A percentile compares a stretch with the other conserved stretches of the same genome.
Conservation (phyloP, 1,284 basidiomycete species). For the Gomphus bonarii region DNA sequence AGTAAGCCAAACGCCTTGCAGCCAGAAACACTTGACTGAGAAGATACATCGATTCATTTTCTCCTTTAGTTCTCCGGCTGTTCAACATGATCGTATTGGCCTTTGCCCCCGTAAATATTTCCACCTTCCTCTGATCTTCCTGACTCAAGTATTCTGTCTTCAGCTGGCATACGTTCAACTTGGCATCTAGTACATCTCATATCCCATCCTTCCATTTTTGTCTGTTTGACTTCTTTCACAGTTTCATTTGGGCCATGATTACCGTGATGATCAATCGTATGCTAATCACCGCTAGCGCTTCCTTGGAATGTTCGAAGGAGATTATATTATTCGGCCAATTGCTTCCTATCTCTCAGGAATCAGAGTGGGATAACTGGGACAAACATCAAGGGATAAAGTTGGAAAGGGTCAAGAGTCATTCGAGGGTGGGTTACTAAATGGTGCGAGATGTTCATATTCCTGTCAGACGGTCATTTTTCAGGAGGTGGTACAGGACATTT, state of each 20-base stretch:
- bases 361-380: too few species aligned
- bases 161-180: constrained; percentile 5
- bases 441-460: too few species aligned
- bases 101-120: constrained; percentile 1
- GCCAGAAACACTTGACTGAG: not conserved
- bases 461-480: too few species aligned
- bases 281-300: constrained; percentile 2
- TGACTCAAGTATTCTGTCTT: not conserved
- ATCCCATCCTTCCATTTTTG: not conserved
- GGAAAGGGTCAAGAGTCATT: too few species aligned
- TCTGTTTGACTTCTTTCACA: not conserved
- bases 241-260: constrained; percentile 10
- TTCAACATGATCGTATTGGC: constrained; percentile 4
- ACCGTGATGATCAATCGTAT: constrained; percentile 3
- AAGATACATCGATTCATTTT: not conserved
- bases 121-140: not conserved
- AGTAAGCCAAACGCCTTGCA: not conserved
- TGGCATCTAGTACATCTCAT: constrained; percentile 2
- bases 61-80: constrained; percentile 1
- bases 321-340: not conserved
- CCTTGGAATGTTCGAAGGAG: not conserved
- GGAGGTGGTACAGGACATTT: too few species aligned
- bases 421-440: too few species aligned
- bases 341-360: not conserved
- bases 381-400: too few species aligned